Evolutionary conservation across 371 early-diverging fungal genomes (phyloP), one percentile per base, ranked within the genome.

Genomic region (Mortierella sp.): DNA sequence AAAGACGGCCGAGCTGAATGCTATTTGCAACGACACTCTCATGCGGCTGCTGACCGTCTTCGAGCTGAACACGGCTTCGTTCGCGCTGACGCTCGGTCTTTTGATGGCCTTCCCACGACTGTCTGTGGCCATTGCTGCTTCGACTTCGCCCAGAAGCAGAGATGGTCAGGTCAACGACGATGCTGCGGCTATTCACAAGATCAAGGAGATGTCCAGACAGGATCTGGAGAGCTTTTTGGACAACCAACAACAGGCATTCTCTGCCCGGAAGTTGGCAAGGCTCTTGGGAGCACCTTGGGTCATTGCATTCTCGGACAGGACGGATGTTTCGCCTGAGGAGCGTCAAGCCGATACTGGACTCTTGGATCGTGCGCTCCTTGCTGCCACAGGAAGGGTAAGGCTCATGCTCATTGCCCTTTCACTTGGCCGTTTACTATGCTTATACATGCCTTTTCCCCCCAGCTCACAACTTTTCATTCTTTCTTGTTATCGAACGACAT

Each of bases 51-150:
- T 83, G 55, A 45, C 47, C 43, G 64, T 78, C 16, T 34, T 78
- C 39, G 83, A 83, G 24, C 22, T 40, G 4, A 63, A 69, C 26
- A 53, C 68, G 8, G 70, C 75, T 0, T 83, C 83, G n/a, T 83
- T 83, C 40, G 72, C 71, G 0, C 37, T 83, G 6, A 77, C 70
- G 13, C 24, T 83, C 8, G 83, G 83, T 29, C 68, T 71, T 4
- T n/a, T 83, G 29, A 78, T 83, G 55, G 78, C 79, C 0, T 65
- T 83, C 89, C 93, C 64, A 89, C 93, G 37, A 85, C 91, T 67
- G 71, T 94, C 65, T 87, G 92, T 79, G 87, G 86, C 74, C 89
- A 92, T 82, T n/a, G 31, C 73, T 6, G 74, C 83, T 0, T 75
- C 79, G 16, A 48, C 78, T 0, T 68, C 82, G 7, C 68, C 53